phyloP scores from a whole-genome alignment of 2,329 filamentous ascomycete genomes.

The Penicillium janthinellum region DNA sequence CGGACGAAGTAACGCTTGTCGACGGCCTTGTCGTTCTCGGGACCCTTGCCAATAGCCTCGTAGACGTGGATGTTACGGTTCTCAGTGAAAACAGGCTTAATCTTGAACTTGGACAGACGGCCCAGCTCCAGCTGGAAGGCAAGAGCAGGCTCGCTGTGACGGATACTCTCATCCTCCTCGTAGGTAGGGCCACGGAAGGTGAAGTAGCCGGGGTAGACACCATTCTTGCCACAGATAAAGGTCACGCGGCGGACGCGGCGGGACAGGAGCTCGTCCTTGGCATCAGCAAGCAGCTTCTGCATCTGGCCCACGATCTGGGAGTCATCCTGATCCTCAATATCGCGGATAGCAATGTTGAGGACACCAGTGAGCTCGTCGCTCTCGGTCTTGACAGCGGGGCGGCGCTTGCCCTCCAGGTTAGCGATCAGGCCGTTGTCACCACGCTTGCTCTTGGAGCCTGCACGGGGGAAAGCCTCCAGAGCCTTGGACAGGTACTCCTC shows the following conservation, averaged over 20 bases:
- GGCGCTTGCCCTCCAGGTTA: constrained; percentile 74
- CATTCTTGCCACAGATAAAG: constrained; percentile 95
- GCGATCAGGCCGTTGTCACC: constrained; percentile 64
- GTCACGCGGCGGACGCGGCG: constrained; percentile 86
- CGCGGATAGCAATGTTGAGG: constrained; percentile 86
- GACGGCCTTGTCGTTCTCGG: constrained; percentile 73
- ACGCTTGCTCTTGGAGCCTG: constrained; percentile 59
- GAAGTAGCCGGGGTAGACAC: constrained; percentile 94
- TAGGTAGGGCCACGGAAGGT: constrained; percentile 94
- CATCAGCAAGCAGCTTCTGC: constrained; percentile 71
- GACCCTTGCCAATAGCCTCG: constrained; percentile 90
- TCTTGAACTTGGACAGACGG: constrained; percentile 93
- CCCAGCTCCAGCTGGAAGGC: constrained; percentile 98
- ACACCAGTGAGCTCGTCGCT: constrained; percentile 81
- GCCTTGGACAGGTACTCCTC: constrained; percentile 85
- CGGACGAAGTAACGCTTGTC: constrained; percentile 96
- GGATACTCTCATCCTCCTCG: constrained; percentile 90
- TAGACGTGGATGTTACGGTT: constrained; percentile 99
- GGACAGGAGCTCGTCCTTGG: constrained; percentile 79
- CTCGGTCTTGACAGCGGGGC: constrained; percentile 57
- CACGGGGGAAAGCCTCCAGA: constrained; percentile 74
- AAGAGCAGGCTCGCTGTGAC: constrained; percentile 92
- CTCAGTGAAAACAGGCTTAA: constrained; percentile 97
- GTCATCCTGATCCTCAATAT: constrained; percentile 82
- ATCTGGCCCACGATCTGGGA: constrained; percentile 77